Evolutionary conservation across 345 rosid genomes (phyloP), one percentile per base, ranked within the genome.

Genomic region (Populus deltoides): DNA sequence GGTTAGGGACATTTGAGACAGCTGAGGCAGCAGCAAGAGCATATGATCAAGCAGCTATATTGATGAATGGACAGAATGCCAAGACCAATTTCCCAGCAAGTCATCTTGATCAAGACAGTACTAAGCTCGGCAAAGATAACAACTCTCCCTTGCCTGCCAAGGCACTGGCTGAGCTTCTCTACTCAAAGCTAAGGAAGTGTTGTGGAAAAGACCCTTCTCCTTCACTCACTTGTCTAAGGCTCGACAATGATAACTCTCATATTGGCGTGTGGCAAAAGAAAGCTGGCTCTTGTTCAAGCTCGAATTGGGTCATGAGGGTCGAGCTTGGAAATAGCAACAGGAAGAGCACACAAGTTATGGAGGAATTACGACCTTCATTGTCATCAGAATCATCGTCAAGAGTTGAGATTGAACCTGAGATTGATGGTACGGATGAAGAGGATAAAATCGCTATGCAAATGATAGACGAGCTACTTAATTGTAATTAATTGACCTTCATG

Each of bases 1-100:
- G 97, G 97, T 85, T 92, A 3, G 97, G 97, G 25, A 92, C 97
- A 25, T 92, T 92, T 71, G 90, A 90, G 84, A 86, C 97, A 6
- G 97, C 93, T 0, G 94, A 90, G 81, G 91, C 88, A 3, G 97
- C 97, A 4, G 97, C 94, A 4, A 87, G 82, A 69, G 93, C 92
- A 10, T 90, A 90, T 53, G 94, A 92, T 72, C 87, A 89, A 79
- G 97, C 97, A 29, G 90, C 94, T 5, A 66, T 90, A 35, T 35
- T 90, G 73, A 88, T 92, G 93, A 92, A 82, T 53, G 97, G 94
- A 1, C 91, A 83, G 11, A 92, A 84, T 79, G 94, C 97, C 0
- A 92, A 89, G 83, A 89, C 92, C 43, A 92, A 92, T 76, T 92
- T 92, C 36, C 93, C 92, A 2, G 71, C 75, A n/a, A 27, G 74